phyloP scores from a whole-genome alignment of 2,329 filamentous ascomycete species.

The Aaosphaeria pasadenensis region DNA sequence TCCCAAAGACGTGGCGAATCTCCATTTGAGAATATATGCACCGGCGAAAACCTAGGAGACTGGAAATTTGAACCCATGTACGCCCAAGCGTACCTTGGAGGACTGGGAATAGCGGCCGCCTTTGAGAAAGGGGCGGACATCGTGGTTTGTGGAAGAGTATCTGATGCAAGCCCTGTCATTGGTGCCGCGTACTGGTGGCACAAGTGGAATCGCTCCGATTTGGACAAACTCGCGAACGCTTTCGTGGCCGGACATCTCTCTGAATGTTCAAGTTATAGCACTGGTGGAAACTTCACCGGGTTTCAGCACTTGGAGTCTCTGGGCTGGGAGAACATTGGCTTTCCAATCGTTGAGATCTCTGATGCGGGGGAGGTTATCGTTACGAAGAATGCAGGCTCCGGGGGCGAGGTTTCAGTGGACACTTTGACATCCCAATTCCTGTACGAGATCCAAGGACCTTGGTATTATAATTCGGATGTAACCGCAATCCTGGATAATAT shows the following conservation, averaged over 20 bases:
- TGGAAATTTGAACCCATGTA: constrained; percentile 35
- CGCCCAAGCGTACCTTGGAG: constrained; percentile 43
- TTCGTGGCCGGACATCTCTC: constrained; percentile 46
- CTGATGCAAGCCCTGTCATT: constrained; percentile 44
- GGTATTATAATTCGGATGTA: constrained; percentile 59
- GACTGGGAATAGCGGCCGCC: constrained; percentile 42
- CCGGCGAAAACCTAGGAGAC: constrained; percentile 35
- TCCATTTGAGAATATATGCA: constrained; percentile 36
- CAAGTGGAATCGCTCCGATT: constrained; percentile 37
- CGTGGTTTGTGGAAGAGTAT: constrained; percentile 44
- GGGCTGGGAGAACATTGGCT: constrained; percentile 31
- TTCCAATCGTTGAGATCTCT: constrained; percentile 29
- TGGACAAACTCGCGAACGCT: constrained; percentile 42
- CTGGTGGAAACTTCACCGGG: constrained; percentile 44
- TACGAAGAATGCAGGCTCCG: constrained; percentile 29
- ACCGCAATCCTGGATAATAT: constrained; percentile 52
- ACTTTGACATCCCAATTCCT: constrained; percentile 54
- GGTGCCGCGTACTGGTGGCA: constrained; percentile 47
- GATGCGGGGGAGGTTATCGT: constrained; percentile 21
- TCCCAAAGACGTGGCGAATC: constrained; percentile 36
- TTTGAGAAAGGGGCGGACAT: constrained; percentile 43
- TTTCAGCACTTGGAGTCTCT: constrained; percentile 38
- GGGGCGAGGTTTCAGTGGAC: constrained; percentile 43
- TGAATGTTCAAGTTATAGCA: constrained; percentile 44
- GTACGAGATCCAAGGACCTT: constrained; percentile 42